Evolutionary conservation across 2,329 filamentous ascomycete genomes (phyloP), one percentile per base, ranked within the genome.

Genomic region (Truncatella angustata): DNA sequence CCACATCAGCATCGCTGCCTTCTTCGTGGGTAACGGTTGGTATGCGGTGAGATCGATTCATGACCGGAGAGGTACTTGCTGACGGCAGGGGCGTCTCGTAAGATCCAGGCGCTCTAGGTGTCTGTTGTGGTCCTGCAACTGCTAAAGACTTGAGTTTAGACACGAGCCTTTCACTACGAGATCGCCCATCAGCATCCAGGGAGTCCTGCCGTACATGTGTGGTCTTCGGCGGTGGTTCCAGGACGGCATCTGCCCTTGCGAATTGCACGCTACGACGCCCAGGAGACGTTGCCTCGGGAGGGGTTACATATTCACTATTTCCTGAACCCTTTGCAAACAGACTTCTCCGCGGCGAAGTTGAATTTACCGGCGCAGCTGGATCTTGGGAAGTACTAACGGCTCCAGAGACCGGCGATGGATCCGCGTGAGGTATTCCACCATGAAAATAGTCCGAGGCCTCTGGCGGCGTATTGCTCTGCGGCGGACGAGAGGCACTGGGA

Each of bases 1-100:
- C 92, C 1, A 87, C 90, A 66, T 94, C 90, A 1, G 88, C 84
- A 66, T 92, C 90, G 66, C 85, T 89, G 18, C 82, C 84, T 56
- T 79, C 79, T 23, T 74, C 73, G 39, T 76, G 70, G 7, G 84
- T 66, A 1, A 78, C 82, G 18, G 78, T 74, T 9, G 80, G 80
- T 56, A 83, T 74, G 52, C 75, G 73, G 43, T 76, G 71, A 20
- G 69, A 62, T 35, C 78, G 73, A 2, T 70, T 63, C 5, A 69
- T 62, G 1, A 72, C 74, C 2, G 83, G 80, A 10, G 81, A 81
- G 57, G 68, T 76, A 4, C 72, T 61, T 11, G 71, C 65, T 7
- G 79, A 78, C 10, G 61, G 58, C 9, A 62, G 59, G 14, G 63
- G 65, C 16, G 69, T 60, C n/a, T 73, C 70, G 9, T 62, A 32